These are phyloP conservation scores for Mortierella claussenii DNA, from an alignment of 192 early-diverging fungal genomes.

Conservation along the genomic window DNA sequence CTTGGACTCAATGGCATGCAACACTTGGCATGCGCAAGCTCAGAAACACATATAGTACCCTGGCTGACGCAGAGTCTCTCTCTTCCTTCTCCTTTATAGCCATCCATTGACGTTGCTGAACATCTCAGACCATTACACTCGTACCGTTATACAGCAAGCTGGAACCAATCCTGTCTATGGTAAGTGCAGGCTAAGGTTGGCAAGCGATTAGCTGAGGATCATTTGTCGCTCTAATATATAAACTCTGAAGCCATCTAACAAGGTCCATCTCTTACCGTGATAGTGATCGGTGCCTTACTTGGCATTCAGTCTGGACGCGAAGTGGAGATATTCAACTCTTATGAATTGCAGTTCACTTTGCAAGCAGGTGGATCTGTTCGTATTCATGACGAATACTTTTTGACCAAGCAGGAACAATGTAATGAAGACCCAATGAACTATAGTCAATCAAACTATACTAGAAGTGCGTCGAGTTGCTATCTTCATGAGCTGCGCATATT, in stretches of 20 bases:
- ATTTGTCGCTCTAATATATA: too few relatives aligned
- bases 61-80: too few relatives aligned
- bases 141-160: constrained; percentile 71
- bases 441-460: too few relatives aligned
- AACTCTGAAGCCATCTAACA: too few relatives aligned
- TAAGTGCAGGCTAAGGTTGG: too few relatives aligned
- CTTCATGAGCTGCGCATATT: too few relatives aligned
- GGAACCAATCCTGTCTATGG: constrained; percentile 23
- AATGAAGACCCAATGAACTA: constrained; percentile 5
- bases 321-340: constrained; percentile 89
- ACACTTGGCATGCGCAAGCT: too few relatives aligned
- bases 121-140: constrained; percentile 88
- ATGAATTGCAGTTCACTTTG: constrained; percentile 68
- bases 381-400: constrained; percentile 73
- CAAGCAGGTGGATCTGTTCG: constrained; percentile 55
- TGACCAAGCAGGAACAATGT: constrained; percentile 84
- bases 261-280: too few relatives aligned
- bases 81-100: constrained; percentile 54
- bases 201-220: too few relatives aligned
- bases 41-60: too few relatives aligned
- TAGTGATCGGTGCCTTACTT: constrained; percentile 81
- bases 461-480: too few relatives aligned
- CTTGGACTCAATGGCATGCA: too few relatives aligned
- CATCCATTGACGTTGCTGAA: constrained; percentile 91
- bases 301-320: constrained; percentile 81